Percentiles rank a stretch among this genome's conserved stretches.
Evolutionary conservation across 2,329 filamentous ascomycete species (phyloP).

Genomic region (Diaporthe sp.): DNA sequence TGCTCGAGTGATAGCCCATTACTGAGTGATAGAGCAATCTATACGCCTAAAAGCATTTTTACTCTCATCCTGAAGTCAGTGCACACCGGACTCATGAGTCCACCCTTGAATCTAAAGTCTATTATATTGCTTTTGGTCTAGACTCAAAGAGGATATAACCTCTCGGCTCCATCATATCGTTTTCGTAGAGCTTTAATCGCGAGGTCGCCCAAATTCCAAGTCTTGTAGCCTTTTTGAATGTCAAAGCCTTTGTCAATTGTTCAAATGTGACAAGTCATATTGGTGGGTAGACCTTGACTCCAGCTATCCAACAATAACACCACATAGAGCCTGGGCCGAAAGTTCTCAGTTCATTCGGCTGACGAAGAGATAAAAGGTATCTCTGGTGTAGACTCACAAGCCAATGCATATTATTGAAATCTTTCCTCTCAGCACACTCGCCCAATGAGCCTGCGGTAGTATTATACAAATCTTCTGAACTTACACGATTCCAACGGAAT

Average conservation of each 20-base stretch:
- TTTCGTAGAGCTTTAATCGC: too few species aligned
- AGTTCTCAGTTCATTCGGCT: neutral
- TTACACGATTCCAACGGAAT: neutral
- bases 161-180: neutral
- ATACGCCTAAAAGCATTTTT: neutral
- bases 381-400: neutral
- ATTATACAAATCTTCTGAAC: neutral
- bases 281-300: neutral
- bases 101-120: neutral
- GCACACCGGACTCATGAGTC: neutral
- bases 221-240: too few species aligned
- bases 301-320: neutral
- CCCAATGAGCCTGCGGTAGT: neutral
- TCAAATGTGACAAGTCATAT: too few species aligned
- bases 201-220: too few species aligned
- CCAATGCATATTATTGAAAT: neutral
- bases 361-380: neutral
- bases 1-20: neutral
- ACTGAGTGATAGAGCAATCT: neutral
- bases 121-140: neutral
- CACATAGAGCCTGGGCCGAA: neutral
- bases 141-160: neutral
- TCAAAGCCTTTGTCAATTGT: neutral
- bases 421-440: neutral
- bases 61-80: neutral